phyloP scores from a whole-genome alignment of 129 eudicot species.

The Rutidosis leptorrhynchoides region DNA sequence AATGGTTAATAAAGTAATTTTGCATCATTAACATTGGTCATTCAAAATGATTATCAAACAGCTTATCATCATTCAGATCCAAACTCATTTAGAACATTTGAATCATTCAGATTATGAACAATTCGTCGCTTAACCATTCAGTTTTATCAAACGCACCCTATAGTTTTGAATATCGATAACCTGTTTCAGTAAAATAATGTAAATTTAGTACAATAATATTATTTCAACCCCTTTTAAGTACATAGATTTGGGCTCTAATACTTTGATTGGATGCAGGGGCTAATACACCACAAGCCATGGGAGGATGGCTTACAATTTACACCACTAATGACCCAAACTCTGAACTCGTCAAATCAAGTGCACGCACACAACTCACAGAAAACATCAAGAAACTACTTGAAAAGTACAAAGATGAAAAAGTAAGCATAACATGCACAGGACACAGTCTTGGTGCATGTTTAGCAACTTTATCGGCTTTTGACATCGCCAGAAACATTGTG shows the following conservation, averaged over 20 bases:
- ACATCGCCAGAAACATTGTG: conserved; percentile 21
- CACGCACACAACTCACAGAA: conserved; percentile 22
- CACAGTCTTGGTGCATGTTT: conserved; percentile 41
- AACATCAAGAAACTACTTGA: conserved; percentile 5
- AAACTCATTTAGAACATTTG: too few species aligned
- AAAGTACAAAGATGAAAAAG: conserved; percentile 18
- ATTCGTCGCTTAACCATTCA: too few species aligned
- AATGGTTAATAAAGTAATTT: too few species aligned
- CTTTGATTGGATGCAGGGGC: background rate
- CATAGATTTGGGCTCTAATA: too few species aligned
- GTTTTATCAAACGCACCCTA: too few species aligned
- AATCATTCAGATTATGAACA: too few species aligned
- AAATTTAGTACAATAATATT: background rate
- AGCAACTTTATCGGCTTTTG: conserved; percentile 33
- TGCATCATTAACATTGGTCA: too few species aligned
- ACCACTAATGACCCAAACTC: conserved; percentile 22
- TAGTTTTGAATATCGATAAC: too few species aligned
- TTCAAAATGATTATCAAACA: too few species aligned
- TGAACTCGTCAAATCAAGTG: conserved; percentile 17
- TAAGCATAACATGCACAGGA: conserved; percentile 33
- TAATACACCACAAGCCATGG: conserved; percentile 16
- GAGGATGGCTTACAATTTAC: conserved; percentile 26
- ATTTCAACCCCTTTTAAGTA: too few species aligned
- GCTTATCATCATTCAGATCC: too few species aligned
- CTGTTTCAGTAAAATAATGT: too few species aligned